Evolutionary conservation across 2,329 filamentous ascomycete species (phyloP), one percentile per base, ranked within the genome.

Genomic region (Juglanconis juglandina): DNA sequence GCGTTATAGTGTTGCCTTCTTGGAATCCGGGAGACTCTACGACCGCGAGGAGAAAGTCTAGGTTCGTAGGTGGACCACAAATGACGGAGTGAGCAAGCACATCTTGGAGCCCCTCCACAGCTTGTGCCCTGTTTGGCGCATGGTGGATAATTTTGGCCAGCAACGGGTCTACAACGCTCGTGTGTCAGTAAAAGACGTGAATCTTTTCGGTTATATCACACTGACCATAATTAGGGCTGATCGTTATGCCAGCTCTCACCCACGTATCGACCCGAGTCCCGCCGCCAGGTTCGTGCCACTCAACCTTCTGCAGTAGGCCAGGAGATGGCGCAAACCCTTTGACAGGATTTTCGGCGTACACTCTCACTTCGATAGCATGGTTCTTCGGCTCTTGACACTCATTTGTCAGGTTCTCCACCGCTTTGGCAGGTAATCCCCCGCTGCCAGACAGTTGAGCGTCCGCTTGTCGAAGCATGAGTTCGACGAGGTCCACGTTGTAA

Each of bases 401-500:
- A 2, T 24, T 35, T 11, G 60, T 52, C 13, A 68, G 37, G 33
- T 33, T 30, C 0, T 59, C 35, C n/a, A 71, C 24, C 2, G 66
- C 64, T 1, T 52, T 48, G 0, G 53, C 57, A 2, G 59, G 56
- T 9, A 70, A 57, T 1, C 67, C 70, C 11, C 48, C 46, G 9
- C 52, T 53, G 0, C 66, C 67, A 10, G 51, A 60, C 7, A 66
- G 30, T 66, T 76, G 34, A 64, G 69, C 50, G n/a, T 73, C 69
- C 0, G 73, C 74, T 39, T 75, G 72, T 0, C 65, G 65, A 10
- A 78, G 58, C 76, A 79, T 79, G 30, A 74, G 67, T 37, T 85
- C 80, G 1, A 93, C 90, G 10, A 93, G 77, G 69, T 93, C 90
- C 53, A 91, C 82, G 0, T 84, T 87, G 9, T 88, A 91, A 2